Conservation (phyloP, 306 rosid genomes). For the Ammopiptanthus mongolicus region DNA sequence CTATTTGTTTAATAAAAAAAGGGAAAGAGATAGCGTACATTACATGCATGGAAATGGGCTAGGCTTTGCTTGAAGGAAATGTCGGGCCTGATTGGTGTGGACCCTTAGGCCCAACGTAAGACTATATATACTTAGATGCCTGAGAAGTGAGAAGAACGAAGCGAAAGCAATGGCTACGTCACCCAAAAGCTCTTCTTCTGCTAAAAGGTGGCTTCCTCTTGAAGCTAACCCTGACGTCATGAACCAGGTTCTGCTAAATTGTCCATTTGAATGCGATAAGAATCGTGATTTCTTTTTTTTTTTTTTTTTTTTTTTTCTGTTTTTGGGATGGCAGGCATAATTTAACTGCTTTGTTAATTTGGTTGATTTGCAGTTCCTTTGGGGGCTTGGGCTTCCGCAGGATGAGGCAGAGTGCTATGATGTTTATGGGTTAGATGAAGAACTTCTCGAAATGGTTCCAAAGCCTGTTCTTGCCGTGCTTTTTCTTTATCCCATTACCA, state of each 20-base stretch:
- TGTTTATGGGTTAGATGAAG: conserved; percentile 84
- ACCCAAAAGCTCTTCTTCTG: conserved; percentile 25
- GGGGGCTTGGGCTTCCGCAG: conserved; percentile 80
- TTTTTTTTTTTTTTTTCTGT: background rate
- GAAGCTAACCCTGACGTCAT: conserved; percentile 85
- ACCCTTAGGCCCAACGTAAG: background rate
- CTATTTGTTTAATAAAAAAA: too few species aligned
- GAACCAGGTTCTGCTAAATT: conserved; percentile 57
- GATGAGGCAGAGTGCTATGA: conserved; percentile 76
- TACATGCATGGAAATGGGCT: background rate
- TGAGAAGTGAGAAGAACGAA: background rate
- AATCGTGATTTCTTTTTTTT: background rate
- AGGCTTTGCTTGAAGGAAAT: background rate
- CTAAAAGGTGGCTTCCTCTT: conserved; percentile 86
- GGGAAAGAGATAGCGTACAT: too few species aligned
- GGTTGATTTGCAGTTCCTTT: conserved; percentile 58
- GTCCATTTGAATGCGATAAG: background rate
- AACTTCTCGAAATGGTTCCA: conserved; percentile 91
- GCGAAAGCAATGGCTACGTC: conserved; percentile 39
- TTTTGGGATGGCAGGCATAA: background rate
- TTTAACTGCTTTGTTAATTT: conserved; percentile 5
- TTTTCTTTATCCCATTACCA: conserved; percentile 82
- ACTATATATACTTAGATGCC: background rate
- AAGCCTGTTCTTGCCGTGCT: conserved; percentile 92
- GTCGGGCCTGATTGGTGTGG: background rate